phyloP scores from a whole-genome alignment of 164 flowering plant genomes.

The Kalanchoe fedtschenkoi region DNA sequence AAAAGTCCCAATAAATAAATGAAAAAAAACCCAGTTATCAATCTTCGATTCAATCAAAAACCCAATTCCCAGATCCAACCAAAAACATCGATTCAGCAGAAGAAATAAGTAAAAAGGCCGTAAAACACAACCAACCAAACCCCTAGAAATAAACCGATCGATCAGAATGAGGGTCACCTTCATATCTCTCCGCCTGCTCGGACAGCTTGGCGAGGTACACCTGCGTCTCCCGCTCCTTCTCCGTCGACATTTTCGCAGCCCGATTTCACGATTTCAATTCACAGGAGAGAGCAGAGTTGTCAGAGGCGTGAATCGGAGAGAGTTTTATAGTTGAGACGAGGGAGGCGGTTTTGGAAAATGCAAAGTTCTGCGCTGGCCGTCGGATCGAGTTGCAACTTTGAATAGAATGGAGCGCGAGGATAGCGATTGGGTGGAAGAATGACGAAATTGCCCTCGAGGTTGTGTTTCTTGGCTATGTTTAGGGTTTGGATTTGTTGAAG shows the following conservation, averaged over 20 bases:
- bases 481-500: too few relatives aligned
- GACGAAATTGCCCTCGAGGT: too few relatives aligned
- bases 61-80: neutral
- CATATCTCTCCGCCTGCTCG: slow-evolving; percentile 4
- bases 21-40: neutral
- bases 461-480: too few relatives aligned
- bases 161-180: neutral
- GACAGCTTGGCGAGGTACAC: slow-evolving; percentile 4
- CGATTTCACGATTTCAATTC: too few relatives aligned
- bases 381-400: too few relatives aligned
- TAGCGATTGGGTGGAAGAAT: too few relatives aligned
- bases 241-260: slow-evolving; percentile 1
- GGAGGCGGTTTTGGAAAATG: too few relatives aligned
- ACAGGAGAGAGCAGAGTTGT: too few relatives aligned
- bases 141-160: neutral
- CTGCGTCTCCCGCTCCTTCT: slow-evolving; percentile 1
- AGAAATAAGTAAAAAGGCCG: neutral
- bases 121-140: neutral
- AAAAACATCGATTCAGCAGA: neutral
- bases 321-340: too few relatives aligned
- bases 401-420: too few relatives aligned
- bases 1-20: neutral
- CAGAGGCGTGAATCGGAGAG: too few relatives aligned
- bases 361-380: too few relatives aligned
- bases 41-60: neutral